Evolutionary conservation across 2,329 filamentous ascomycete genomes (phyloP), one percentile per base, ranked within the genome.

Genomic region (Coniochaeta ligniaria): DNA sequence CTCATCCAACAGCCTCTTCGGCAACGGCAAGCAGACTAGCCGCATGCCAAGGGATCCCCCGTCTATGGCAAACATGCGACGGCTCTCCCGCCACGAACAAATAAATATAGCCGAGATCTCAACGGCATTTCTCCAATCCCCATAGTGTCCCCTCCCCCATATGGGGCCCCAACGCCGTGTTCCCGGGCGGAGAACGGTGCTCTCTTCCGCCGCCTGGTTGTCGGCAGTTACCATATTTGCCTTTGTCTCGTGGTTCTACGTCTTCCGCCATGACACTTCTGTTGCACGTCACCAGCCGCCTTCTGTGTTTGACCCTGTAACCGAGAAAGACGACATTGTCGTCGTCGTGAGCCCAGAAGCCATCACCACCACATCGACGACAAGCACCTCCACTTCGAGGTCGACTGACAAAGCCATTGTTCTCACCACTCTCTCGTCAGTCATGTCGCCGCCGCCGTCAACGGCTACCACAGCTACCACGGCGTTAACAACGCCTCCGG

Each of bases 191-290:
- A 63, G 64, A 17, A 20, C 24, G 17, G 50, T 63, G 52, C 57
- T 66, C 56, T 57, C 52, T 52, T 31, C 41, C 22, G 43, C 47
- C 17, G 54, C 54, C 31, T 31, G 47, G 26, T 38, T 64, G 22
- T 62, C 43, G 55, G 62, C 35, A 60, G 43, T 64, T 38, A 60
- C 60, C 36, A 31, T 65, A 41, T 56, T 64, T 17, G 38, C 52
- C 14, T 17, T 66, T 5, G 38, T 67, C 50, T 47, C 50, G 20
- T 62, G 60, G 60, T 35, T 60, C 28, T 38, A 60, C 54, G 20
- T 59, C 58, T 41, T 52, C 58, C 50, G 45, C 11, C 31, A 20
- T 12, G 50, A 43, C 17, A 38, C 31, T 36, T 47, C 28, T 33
- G 17, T 26, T 35, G 20, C 17, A 24, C n/a, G 20, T 22, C 54